Base-by-base conservation (phyloP, 305 asterid genomes). In the Plantago coronopus region DNA sequence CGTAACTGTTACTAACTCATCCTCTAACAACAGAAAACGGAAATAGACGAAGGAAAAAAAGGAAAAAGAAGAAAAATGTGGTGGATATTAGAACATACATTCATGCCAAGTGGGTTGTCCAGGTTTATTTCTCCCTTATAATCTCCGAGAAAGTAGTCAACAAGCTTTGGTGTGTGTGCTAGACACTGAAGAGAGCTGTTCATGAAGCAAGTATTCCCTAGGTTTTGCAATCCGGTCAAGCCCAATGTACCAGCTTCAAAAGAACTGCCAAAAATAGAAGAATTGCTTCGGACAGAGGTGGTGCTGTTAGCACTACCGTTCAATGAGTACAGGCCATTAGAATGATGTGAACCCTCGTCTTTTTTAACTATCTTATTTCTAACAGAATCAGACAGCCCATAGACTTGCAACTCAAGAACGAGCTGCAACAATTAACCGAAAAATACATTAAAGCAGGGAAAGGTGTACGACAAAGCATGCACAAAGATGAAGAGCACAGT, bases 151-250 rank as follows among this genome's bases (percentile, higher is more conserved):
- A 93, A 93, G 86, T 82, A 93, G 77, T 89, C 99, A 64, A 89
- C 95, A 57, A 93, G 88, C 90, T 83, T 85, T 29, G 95, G 97
- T 0, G 97, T 89, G 70, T 89, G 97, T 37, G 84, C 95, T 65
- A 89, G 78, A 74, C 99, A 93, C 76, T 93, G 99, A 65, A 93
- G 77, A 72, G 94, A 76, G 69, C 96, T 93, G 76, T 93, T 93
- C 97, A 93, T 89, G 81, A 94, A 94, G 75, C 97, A 94, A 59
- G 97, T 94, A 72, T 94, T 94, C 61, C 99, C 99, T 63, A 94
- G 84, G 63, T 94, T 94, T 62, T 94, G 97, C 69, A 89, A 71
- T 69, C 97, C 96, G 64, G 96, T 87, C 72, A 87, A 78, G 63
- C 97, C 97, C 83, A 93, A 72, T 50, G 81, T 74, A 67, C 99